phyloP scores from a whole-genome alignment of 768 basidiomycete genomes.

The Boletus tomentosulus region DNA sequence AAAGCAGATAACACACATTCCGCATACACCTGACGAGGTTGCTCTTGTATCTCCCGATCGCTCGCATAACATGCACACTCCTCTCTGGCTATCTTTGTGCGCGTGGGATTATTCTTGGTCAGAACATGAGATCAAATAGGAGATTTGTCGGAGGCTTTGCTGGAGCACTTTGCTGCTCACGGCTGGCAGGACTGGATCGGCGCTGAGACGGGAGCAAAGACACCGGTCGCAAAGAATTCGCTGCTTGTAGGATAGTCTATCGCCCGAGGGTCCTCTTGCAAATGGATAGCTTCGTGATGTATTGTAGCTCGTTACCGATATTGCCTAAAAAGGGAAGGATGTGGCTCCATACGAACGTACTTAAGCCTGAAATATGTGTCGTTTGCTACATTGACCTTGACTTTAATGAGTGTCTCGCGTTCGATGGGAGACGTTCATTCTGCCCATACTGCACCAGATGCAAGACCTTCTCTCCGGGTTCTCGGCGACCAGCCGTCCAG shows the following conservation, averaged over 20 bases:
- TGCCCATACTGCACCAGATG: background rate
- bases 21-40: conserved; percentile 28
- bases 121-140: conserved; percentile 63
- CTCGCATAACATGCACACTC: conserved; percentile 50
- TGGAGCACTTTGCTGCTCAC: conserved; percentile 64
- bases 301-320: conserved; percentile 7
- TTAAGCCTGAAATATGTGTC: conserved; percentile 20
- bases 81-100: conserved; percentile 60
- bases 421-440: conserved; percentile 17
- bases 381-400: conserved; percentile 13
- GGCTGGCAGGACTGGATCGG: background rate
- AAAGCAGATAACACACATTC: conserved; percentile 1
- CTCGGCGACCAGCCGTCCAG: conserved; percentile 15
- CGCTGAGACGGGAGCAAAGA: conserved; percentile 42
- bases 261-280: conserved; percentile 19
- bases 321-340: conserved; percentile 22
- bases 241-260: conserved; percentile 46
- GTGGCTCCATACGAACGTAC: conserved; percentile 24
- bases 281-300: background rate
- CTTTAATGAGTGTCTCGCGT: conserved; percentile 13
- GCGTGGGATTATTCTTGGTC: conserved; percentile 58
- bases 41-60: conserved; percentile 47
- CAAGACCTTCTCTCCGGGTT: conserved; percentile 2
- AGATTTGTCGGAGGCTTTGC: conserved; percentile 66
- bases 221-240: conserved; percentile 44